These are phyloP conservation scores for Mucor piriformis DNA, from an alignment of 371 early-diverging fungal genomes.

Conservation along the genomic window DNA sequence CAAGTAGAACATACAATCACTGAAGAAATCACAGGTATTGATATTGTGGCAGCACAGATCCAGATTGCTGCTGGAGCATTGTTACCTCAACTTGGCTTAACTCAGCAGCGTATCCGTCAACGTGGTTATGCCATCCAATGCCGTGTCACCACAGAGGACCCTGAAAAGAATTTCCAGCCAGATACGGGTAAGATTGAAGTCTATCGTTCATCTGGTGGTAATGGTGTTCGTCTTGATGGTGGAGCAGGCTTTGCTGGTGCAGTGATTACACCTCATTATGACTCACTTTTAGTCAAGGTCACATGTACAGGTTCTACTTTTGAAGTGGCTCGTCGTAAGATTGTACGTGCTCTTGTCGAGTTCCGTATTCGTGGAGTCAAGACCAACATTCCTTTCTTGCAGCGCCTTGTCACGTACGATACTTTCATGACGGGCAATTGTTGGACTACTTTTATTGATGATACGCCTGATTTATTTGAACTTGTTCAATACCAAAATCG, in stretches of 20 bases:
- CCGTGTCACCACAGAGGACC: conserved; percentile 94
- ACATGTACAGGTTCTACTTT: conserved; percentile 85
- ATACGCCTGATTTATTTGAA: conserved; percentile 85
- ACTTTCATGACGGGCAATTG: conserved; percentile 75
- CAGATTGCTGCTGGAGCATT: conserved; percentile 88
- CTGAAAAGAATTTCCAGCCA: conserved; percentile 87
- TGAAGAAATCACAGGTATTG: conserved; percentile 95
- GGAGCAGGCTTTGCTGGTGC: conserved; percentile 87
- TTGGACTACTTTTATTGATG: conserved; percentile 98
- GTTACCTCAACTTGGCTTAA: conserved; percentile 74
- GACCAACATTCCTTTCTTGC: conserved; percentile 93
- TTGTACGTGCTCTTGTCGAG: conserved; percentile 84
- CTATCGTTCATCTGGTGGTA: conserved; percentile 84
- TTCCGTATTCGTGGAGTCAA: conserved; percentile 96
- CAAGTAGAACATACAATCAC: conserved; percentile 92
- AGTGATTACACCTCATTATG: conserved; percentile 91
- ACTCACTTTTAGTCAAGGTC: conserved; percentile 93
- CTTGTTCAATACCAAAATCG: conserved; percentile 76
- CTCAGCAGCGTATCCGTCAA: conserved; percentile 76
- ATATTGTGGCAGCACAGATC: conserved; percentile 89
- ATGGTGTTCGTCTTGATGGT: conserved; percentile 91
- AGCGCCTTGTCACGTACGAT: conserved; percentile 78
- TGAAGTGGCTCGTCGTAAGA: conserved; percentile 85
- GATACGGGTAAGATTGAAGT: conserved; percentile 93
- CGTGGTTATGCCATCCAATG: conserved; percentile 93